phyloP scores from a whole-genome alignment of 1,284 basidiomycete genomes.

The Cerrena zonata region DNA sequence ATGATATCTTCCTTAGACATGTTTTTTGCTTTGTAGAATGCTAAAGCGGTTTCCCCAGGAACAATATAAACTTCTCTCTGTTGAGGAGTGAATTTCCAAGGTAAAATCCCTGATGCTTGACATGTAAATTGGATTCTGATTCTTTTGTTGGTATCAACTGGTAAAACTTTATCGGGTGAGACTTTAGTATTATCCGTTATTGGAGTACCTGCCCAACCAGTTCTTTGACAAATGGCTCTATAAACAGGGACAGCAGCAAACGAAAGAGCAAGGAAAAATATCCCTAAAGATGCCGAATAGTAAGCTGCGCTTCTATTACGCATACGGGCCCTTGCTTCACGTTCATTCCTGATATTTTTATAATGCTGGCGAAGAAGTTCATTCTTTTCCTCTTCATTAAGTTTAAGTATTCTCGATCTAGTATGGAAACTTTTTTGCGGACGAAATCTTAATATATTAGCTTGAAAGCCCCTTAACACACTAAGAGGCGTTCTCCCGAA shows the following conservation, averaged over 20 bases:
- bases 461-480: too few species aligned
- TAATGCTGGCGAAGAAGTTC: too few species aligned
- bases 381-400: too few species aligned
- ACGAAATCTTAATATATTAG: too few species aligned
- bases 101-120: slow-evolving; percentile 80
- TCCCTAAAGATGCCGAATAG: too few species aligned
- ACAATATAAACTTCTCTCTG: slow-evolving; percentile 88
- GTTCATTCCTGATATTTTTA: too few species aligned
- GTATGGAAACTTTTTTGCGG: too few species aligned
- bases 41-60: slow-evolving; percentile 92
- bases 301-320: too few species aligned
- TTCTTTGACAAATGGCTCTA: slow-evolving; percentile 94
- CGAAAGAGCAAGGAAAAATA: too few species aligned
- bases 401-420: too few species aligned
- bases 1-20: slow-evolving; percentile 82
- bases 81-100: slow-evolving; percentile 90
- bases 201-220: slow-evolving; percentile 94
- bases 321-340: too few species aligned
- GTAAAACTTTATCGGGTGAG: slow-evolving; percentile 76
- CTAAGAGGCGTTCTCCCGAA: too few species aligned
- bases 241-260: slow-evolving; percentile 98
- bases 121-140: slow-evolving; percentile 97
- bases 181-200: slow-evolving; percentile 80
- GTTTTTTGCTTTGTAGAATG: slow-evolving; percentile 95
- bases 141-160: slow-evolving; percentile 60